Evolutionary conservation across 169 alveolate species (phyloP).

Genomic region (Plasmodium malariae): DNA sequence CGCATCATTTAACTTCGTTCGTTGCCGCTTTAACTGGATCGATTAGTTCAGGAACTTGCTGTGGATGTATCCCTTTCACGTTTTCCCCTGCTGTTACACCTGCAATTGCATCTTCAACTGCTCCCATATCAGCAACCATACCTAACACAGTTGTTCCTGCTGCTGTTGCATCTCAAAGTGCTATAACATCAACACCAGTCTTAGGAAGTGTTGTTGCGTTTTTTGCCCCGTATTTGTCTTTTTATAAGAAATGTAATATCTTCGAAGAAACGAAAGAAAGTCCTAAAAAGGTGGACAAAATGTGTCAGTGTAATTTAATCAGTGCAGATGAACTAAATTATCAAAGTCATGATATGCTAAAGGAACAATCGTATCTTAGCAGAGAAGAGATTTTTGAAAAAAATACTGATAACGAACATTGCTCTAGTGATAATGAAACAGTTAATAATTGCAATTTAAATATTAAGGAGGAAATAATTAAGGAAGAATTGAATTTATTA

Average conservation of each 20-base stretch:
- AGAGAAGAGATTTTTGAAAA: neutral
- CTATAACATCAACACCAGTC: conserved; percentile 67
- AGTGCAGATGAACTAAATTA: conserved; percentile 22
- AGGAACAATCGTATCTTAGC: neutral
- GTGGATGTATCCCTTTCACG: conserved; percentile 74
- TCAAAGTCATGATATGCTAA: neutral
- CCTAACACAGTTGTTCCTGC: conserved; percentile 71
- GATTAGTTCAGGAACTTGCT: conserved; percentile 72
- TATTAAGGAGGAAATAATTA: conserved; percentile 24
- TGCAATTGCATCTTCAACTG: conserved; percentile 62
- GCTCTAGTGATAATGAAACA: conserved; percentile 18
- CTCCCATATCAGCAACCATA: conserved; percentile 65
- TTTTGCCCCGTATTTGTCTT: conserved; percentile 57
- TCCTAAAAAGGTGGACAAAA: conserved; percentile 33
- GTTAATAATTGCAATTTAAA: conserved; percentile 1
- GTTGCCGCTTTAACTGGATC: conserved; percentile 75
- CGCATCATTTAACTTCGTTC: conserved; percentile 73
- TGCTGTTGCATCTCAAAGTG: conserved; percentile 73
- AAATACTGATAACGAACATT: conserved; percentile 13
- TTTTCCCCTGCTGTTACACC: conserved; percentile 68
- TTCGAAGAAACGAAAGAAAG: conserved; percentile 32
- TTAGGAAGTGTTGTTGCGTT: conserved; percentile 58
- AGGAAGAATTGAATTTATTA: conserved; percentile 30
- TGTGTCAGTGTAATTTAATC: conserved; percentile 50
- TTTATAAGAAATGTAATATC: conserved; percentile 39